phyloP scores from a whole-genome alignment of 2,329 filamentous ascomycete genomes.

The Dothideomycetidae sp. region DNA sequence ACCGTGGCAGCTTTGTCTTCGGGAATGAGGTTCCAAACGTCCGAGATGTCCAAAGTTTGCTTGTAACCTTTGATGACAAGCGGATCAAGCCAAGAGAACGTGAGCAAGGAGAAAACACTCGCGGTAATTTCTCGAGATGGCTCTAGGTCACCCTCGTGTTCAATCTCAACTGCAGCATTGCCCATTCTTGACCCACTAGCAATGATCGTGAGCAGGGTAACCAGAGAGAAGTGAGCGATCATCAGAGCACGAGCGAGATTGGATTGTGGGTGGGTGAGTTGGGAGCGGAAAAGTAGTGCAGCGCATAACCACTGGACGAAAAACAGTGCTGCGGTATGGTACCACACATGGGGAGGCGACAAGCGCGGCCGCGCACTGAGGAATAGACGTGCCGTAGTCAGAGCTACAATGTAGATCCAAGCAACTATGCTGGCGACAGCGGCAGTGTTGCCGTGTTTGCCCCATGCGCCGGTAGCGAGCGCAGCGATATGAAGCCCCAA shows the following conservation, averaged over 20 bases:
- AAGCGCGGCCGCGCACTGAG: slow-evolving; percentile 44
- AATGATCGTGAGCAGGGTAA: slow-evolving; percentile 59
- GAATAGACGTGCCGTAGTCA: slow-evolving; percentile 58
- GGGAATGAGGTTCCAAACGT: slow-evolving; percentile 84
- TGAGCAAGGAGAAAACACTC: slow-evolving; percentile 74
- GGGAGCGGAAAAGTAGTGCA: slow-evolving; percentile 68
- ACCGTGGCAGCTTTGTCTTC: slow-evolving; percentile 77
- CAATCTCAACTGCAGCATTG: slow-evolving; percentile 74
- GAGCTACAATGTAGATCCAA: slow-evolving; percentile 68
- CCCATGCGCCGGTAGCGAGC: slow-evolving; percentile 47
- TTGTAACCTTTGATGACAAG: slow-evolving; percentile 84
- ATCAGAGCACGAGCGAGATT: slow-evolving; percentile 47
- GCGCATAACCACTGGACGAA: slow-evolving; percentile 65
- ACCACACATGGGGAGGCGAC: slow-evolving; percentile 69
- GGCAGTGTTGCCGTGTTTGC: slow-evolving; percentile 41
- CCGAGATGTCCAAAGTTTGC: slow-evolving; percentile 63
- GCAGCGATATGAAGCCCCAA: slow-evolving; percentile 54
- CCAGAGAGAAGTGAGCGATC: slow-evolving; percentile 60
- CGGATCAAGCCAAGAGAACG: slow-evolving; percentile 80
- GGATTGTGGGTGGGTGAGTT: slow-evolving; percentile 61
- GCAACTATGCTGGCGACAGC: slow-evolving; percentile 53
- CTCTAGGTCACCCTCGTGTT: slow-evolving; percentile 78
- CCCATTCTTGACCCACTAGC: slow-evolving; percentile 75
- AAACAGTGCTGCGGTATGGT: slow-evolving; percentile 81
- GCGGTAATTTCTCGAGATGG: slow-evolving; percentile 78